phyloP scores from a whole-genome alignment of 2,329 filamentous ascomycete genomes.

The Fusarium sp. region DNA sequence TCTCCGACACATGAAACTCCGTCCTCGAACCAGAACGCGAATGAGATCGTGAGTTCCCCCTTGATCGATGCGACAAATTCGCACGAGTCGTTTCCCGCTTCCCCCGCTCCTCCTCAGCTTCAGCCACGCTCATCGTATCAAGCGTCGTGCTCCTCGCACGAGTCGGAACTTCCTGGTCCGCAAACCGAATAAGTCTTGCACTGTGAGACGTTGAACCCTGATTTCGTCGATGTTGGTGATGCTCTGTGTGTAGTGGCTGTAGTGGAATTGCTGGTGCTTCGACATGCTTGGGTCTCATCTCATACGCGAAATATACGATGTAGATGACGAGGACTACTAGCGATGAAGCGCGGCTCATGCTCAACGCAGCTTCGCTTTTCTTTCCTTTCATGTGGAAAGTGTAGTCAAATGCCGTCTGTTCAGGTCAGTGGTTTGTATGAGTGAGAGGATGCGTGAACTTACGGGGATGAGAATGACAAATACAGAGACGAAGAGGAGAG shows the following conservation, averaged over 20 bases:
- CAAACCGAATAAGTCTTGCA: constrained; percentile 44
- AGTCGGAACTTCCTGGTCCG: constrained; percentile 31
- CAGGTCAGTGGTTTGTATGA: background rate
- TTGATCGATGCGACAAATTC: constrained; percentile 32
- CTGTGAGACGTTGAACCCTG: constrained; percentile 12
- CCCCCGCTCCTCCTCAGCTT: constrained; percentile 8
- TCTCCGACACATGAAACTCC: constrained; percentile 31
- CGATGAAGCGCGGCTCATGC: constrained; percentile 80
- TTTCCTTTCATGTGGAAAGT: constrained; percentile 63
- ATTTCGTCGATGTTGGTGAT: constrained; percentile 5
- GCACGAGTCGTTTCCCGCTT: constrained; percentile 12
- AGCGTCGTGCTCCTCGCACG: constrained; percentile 29
- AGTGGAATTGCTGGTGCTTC: constrained; percentile 77
- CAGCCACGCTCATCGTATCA: constrained; percentile 8
- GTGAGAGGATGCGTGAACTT: background rate
- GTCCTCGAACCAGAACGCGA: constrained; percentile 30
- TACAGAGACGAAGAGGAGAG: constrained; percentile 49
- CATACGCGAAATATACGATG: constrained; percentile 76
- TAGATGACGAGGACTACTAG: constrained; percentile 79
- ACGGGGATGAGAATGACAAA: constrained; percentile 51
- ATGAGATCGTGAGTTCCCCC: constrained; percentile 39
- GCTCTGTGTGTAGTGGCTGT: constrained; percentile 61
- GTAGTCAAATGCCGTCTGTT: constrained; percentile 52
- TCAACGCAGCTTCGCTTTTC: constrained; percentile 70
- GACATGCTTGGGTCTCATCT: constrained; percentile 69